phyloP scores from a whole-genome alignment of 1,284 basidiomycete species.

The Ganoderma lingzhi region DNA sequence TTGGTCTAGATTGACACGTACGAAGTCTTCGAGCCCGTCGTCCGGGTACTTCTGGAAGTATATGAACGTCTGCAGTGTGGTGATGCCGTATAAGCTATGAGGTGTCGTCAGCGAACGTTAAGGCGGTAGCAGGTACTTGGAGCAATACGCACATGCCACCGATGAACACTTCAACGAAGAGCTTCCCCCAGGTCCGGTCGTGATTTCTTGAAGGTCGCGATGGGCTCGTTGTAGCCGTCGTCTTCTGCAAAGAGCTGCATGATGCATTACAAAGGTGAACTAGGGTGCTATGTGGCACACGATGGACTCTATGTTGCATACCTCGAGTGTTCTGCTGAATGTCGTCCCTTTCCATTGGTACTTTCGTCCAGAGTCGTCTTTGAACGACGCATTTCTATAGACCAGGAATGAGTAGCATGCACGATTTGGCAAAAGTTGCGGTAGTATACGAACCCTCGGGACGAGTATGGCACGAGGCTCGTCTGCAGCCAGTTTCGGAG shows the following conservation, averaged over 20 bases:
- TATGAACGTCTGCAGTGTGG: constrained; percentile 32
- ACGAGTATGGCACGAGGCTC: neutral
- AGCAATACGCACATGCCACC: constrained; percentile 43
- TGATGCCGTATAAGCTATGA: constrained; percentile 30
- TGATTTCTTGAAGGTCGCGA: constrained; percentile 48
- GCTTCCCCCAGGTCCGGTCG: constrained; percentile 31
- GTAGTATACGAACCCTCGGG: neutral
- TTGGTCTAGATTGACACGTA: constrained; percentile 10
- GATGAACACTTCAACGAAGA: constrained; percentile 42
- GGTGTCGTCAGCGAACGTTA: neutral
- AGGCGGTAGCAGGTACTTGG: neutral
- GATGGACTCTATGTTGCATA: constrained; percentile 17
- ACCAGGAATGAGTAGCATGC: neutral
- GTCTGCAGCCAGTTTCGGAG: neutral
- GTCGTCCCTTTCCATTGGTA: constrained; percentile 51
- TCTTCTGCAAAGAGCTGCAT: constrained; percentile 45
- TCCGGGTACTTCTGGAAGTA: constrained; percentile 34
- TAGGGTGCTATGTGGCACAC: neutral
- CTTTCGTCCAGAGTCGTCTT: constrained; percentile 43
- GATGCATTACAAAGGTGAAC: neutral
- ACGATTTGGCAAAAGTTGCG: too few species aligned
- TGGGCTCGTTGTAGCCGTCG: constrained; percentile 40
- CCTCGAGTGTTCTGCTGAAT: constrained; percentile 46
- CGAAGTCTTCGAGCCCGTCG: constrained; percentile 26
- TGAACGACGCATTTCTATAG: constrained; percentile 26